These are phyloP conservation scores for Aphanomyces astaci DNA, from an alignment of 352 stramenopile species.

Conservation along the genomic window DNA sequence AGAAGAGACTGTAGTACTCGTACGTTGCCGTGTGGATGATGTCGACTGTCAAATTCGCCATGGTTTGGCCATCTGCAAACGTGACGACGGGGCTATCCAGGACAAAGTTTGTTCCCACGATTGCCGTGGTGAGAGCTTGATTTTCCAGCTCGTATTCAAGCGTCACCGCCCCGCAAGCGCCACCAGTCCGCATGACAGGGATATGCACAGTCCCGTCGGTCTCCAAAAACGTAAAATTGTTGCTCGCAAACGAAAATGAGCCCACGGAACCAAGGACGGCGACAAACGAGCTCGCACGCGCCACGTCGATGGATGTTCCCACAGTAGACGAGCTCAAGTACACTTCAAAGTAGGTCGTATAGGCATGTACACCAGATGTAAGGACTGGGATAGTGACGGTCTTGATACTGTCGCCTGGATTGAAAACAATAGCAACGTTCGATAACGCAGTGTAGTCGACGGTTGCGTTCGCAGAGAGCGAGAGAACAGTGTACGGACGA, in stretches of 20 bases:
- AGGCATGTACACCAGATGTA: constrained; percentile 43
- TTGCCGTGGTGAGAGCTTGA: constrained; percentile 39
- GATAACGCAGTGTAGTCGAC: constrained; percentile 34
- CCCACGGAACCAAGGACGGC: constrained; percentile 30
- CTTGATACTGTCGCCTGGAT: constrained; percentile 27
- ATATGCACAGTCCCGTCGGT: constrained; percentile 37
- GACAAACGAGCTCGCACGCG: constrained; percentile 28
- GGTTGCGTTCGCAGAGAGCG: constrained; percentile 23
- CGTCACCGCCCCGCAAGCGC: constrained; percentile 33
- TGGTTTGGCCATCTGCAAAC: constrained; percentile 42
- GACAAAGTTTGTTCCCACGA: constrained; percentile 55
- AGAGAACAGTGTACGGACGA: constrained; percentile 11
- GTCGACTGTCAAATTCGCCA: constrained; percentile 37
- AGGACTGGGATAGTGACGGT: constrained; percentile 31
- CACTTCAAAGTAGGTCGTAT: constrained; percentile 40
- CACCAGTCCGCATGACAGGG: constrained; percentile 39
- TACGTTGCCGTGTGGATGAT: constrained; percentile 57
- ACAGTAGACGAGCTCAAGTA: constrained; percentile 28
- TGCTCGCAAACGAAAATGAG: constrained; percentile 46
- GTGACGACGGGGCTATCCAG: constrained; percentile 35
- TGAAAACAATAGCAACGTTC: constrained; percentile 29
- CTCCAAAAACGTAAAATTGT: constrained; percentile 47
- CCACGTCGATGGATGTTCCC: constrained; percentile 28
- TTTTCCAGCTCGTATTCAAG: constrained; percentile 43
- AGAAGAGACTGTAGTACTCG: constrained; percentile 60